Percentiles rank a stretch among this genome's conserved stretches.
Conservation (phyloP, 768 basidiomycete species). For the Termitomyces bulborhizus region DNA sequence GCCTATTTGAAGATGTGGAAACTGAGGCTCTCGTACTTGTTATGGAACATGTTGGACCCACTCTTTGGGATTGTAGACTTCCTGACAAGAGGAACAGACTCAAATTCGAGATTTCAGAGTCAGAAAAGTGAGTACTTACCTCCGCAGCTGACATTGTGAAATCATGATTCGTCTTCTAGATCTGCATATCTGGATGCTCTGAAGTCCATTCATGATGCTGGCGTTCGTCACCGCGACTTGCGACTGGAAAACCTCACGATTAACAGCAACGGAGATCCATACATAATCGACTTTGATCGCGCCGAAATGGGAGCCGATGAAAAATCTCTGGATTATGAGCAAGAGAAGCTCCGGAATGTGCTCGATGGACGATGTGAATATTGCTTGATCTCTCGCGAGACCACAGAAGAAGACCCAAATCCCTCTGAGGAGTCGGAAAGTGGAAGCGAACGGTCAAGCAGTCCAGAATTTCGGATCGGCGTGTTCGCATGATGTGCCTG, state of each 20-base stretch:
- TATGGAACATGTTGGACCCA: slow-evolving; percentile 4
- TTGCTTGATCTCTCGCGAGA: no score
- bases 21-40: slow-evolving; percentile 4
- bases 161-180: not conserved
- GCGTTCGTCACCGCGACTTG: not conserved
- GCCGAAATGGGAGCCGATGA: not conserved
- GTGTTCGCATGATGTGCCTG: no score
- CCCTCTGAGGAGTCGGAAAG: no score
- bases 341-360: no score
- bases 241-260: not conserved
- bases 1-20: slow-evolving; percentile 11
- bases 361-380: no score
- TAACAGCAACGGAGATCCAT: not conserved
- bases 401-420: no score
- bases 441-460: no score
- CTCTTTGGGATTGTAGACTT: not conserved
- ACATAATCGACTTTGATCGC: not conserved
- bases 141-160: not conserved
- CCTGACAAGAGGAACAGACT: not conserved
- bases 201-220: not conserved
- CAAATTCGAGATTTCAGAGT: not conserved
- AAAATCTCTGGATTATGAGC: not conserved
- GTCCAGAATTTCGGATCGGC: no score
- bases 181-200: not conserved
- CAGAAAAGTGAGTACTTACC: not conserved